Evolutionary conservation across 352 stramenopile species (phyloP), one percentile per base, ranked within the genome.

Genomic region (Elongisporangium prolatum): DNA sequence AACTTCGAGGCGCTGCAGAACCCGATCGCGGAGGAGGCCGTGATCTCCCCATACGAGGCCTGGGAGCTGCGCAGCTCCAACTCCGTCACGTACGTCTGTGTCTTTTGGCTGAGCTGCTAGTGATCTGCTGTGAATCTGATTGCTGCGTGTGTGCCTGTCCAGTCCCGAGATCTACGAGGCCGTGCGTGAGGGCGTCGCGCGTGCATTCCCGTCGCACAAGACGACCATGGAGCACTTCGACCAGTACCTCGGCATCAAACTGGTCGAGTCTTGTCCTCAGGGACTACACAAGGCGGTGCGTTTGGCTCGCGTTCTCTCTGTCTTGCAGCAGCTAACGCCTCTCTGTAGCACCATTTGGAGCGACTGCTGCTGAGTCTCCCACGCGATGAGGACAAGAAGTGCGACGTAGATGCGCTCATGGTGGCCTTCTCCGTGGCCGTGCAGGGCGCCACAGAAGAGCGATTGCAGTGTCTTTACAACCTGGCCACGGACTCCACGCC

Each of bases 41-140:
- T 89, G 25, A 91, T 94, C 60, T 91, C 85, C 21, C 85, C 85
- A 28, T 94, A 91, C 63, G 85, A 94, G 62, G 85, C 85, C 44
- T 94, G 80, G 77, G 85, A 94, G 61, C 67, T 94, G 61, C 82
- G 85, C 44, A 89, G 77, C 61, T 77, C 69, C 37, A 94, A 94
- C 64, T 71, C 80, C 53, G 86, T 94, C 64, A 91, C 77, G 85
- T 93, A 72, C 50, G 71, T 57, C 4, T 20, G 6, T 28, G 1
- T 37, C 2, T 18, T n/a, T 22, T 57, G 28, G 40, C 14, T 11
- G 21, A 20, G 2, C 3, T 47, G 28, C 14, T n/a, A 44, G 22
- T 38, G 28, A 1, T 14, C 3, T 17, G 18, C 25, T 60, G 38
- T 50, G 21, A 38, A 20, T 20, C 3, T 47, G 22, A 17, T n/a